Percentiles rank a stretch among this genome's conserved stretches.
phyloP scores from a whole-genome alignment of 805 yeast genomes.

The Kodamaea sagamina region DNA sequence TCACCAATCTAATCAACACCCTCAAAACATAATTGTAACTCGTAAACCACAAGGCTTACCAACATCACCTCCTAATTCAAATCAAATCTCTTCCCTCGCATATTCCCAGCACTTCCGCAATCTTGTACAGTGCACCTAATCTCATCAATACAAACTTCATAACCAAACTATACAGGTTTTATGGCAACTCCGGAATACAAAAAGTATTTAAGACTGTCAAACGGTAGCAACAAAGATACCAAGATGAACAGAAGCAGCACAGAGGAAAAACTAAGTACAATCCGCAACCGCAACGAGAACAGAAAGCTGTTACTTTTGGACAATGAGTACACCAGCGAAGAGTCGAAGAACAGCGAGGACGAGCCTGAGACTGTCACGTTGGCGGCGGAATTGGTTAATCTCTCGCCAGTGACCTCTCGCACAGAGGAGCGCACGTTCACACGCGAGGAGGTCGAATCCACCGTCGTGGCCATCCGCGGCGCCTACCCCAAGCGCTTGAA shows the following conservation, averaged over 20 bases:
- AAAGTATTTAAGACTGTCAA: neutral
- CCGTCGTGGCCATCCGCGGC: conserved; percentile 2
- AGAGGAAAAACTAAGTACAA: conserved; percentile 8
- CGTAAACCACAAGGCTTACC: too few relatives aligned
- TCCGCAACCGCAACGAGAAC: conserved; percentile 10
- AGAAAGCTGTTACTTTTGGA: conserved; percentile 14
- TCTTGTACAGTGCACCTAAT: too few relatives aligned
- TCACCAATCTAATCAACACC: too few relatives aligned
- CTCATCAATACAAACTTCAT: too few relatives aligned
- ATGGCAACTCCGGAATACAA: too few relatives aligned
- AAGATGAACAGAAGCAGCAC: conserved; percentile 4
- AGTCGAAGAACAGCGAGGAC: neutral
- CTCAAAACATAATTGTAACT: too few relatives aligned
- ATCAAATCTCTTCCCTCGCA: too few relatives aligned
- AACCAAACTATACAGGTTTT: too few relatives aligned
- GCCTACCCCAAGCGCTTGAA: conserved; percentile 4
- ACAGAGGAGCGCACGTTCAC: neutral
- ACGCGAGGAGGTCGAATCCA: conserved; percentile 2
- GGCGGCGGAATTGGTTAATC: neutral
- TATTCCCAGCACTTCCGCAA: too few relatives aligned
- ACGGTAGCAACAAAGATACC: neutral
- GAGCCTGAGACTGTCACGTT: neutral
- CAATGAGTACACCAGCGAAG: conserved; percentile 11
- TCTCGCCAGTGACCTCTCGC: conserved; percentile 3
- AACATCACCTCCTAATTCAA: too few relatives aligned